Evolutionary conservation across 169 alveolate genomes (phyloP).

Genomic region (Plasmodium gonderi): DNA sequence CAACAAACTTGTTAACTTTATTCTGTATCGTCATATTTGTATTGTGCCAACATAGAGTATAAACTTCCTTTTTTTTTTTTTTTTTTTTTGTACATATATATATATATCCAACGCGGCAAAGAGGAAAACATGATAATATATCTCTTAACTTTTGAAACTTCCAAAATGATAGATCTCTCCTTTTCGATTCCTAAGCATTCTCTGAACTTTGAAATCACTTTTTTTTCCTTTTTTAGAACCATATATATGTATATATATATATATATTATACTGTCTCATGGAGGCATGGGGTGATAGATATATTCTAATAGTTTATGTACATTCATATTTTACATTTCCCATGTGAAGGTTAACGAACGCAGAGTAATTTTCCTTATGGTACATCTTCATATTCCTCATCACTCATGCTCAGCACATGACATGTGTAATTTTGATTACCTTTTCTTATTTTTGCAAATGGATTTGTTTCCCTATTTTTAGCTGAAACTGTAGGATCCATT

Average conservation of each 20-base stretch:
- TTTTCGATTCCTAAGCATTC: not conserved
- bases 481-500: not conserved
- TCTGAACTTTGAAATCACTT: not conserved
- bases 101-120: not conserved
- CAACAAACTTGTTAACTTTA: not conserved
- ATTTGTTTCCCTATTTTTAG: not conserved
- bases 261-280: too few relatives aligned
- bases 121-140: not conserved
- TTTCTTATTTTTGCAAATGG: not conserved
- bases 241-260: too few relatives aligned
- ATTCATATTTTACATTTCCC: not conserved
- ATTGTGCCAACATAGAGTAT: not conserved
- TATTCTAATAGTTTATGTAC: not conserved
- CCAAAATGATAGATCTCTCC: not conserved
- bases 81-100: constrained; percentile 1
- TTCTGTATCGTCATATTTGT: not conserved
- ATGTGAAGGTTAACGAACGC: not conserved
- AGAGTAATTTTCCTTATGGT: not conserved
- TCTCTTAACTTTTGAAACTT: not conserved
- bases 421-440: constrained; percentile 12
- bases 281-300: too few relatives aligned
- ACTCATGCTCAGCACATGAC: constrained; percentile 13
- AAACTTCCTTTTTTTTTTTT: not conserved
- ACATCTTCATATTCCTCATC: constrained; percentile 36
- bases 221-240: too few relatives aligned